These are phyloP conservation scores for Hysterium pulicare DNA, from an alignment of 2,329 filamentous ascomycete genomes.

Conservation along the genomic window DNA sequence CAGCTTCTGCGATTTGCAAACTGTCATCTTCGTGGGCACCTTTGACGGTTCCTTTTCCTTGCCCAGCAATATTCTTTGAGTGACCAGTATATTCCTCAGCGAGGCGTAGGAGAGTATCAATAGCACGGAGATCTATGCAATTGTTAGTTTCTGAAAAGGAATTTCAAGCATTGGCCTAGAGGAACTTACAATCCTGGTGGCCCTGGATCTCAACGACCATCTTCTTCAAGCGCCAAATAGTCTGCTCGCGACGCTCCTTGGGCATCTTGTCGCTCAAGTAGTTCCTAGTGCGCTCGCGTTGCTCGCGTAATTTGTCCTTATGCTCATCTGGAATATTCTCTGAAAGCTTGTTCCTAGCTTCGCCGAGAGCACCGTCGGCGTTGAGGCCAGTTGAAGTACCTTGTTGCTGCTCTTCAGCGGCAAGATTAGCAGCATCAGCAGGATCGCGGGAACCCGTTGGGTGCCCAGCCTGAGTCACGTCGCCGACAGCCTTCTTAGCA, in stretches of 20 bases:
- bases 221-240: slow-evolving; percentile 92
- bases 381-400: slow-evolving; percentile 50
- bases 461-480: slow-evolving; percentile 57
- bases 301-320: slow-evolving; percentile 41
- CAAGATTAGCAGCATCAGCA: slow-evolving; percentile 51
- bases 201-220: slow-evolving; percentile 96
- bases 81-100: slow-evolving; percentile 83
- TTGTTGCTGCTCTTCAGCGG: slow-evolving; percentile 49
- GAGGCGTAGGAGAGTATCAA: slow-evolving; percentile 78
- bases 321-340: slow-evolving; percentile 64
- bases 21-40: slow-evolving; percentile 63
- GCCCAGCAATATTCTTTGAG: slow-evolving; percentile 61
- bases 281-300: slow-evolving; percentile 56
- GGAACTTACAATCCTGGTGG: slow-evolving; percentile 73
- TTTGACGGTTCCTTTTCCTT: slow-evolving; percentile 67
- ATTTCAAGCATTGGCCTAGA: too few species aligned
- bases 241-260: slow-evolving; percentile 86
- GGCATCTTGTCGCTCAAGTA: slow-evolving; percentile 88
- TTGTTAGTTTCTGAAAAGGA: too few species aligned
- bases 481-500: slow-evolving; percentile 52
- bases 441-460: slow-evolving; percentile 55
- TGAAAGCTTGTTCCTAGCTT: slow-evolving; percentile 56
- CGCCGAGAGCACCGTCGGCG: slow-evolving; percentile 47
- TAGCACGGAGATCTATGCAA: slow-evolving; percentile 70
- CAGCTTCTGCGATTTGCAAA: slow-evolving; percentile 69